Evolutionary conservation across 2,329 filamentous ascomycete genomes (phyloP).

Genomic region (Venturia effusa): DNA sequence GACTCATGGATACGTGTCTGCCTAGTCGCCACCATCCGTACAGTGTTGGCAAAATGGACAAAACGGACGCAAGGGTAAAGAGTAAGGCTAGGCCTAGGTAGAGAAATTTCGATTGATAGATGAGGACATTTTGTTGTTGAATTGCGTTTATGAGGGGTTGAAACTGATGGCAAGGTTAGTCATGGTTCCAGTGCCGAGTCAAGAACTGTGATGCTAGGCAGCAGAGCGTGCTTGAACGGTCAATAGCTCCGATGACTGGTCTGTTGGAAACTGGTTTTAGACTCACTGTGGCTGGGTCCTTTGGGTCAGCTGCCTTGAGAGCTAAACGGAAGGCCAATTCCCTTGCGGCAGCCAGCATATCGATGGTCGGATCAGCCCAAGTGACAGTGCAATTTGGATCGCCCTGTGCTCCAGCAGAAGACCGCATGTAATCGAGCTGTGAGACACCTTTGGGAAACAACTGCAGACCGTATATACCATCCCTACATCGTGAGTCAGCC

Average conservation of each 20-base stretch:
- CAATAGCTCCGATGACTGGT: neutral
- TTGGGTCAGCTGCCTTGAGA: neutral
- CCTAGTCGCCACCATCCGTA: constrained; percentile 5
- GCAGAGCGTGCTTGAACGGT: too few relatives aligned
- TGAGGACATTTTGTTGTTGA: neutral
- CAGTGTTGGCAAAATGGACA: neutral
- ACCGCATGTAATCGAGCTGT: neutral
- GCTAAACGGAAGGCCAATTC: constrained; percentile 3
- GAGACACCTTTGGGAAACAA: neutral
- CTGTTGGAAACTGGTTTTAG: neutral
- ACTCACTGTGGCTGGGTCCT: neutral
- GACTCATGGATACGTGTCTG: neutral
- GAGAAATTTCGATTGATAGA: neutral
- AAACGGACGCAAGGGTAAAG: neutral
- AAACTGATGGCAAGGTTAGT: neutral
- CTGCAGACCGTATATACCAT: neutral
- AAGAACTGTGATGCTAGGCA: neutral
- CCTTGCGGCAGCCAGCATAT: neutral
- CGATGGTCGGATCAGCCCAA: neutral
- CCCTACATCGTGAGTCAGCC: neutral
- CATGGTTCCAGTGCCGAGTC: neutral
- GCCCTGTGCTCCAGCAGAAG: neutral
- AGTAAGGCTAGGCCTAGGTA: neutral
- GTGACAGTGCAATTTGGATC: neutral
- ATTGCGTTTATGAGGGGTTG: neutral